Evolutionary conservation across 371 early-diverging fungal species (phyloP), one percentile per base, ranked within the genome.

Genomic region (Mortierella sp.): DNA sequence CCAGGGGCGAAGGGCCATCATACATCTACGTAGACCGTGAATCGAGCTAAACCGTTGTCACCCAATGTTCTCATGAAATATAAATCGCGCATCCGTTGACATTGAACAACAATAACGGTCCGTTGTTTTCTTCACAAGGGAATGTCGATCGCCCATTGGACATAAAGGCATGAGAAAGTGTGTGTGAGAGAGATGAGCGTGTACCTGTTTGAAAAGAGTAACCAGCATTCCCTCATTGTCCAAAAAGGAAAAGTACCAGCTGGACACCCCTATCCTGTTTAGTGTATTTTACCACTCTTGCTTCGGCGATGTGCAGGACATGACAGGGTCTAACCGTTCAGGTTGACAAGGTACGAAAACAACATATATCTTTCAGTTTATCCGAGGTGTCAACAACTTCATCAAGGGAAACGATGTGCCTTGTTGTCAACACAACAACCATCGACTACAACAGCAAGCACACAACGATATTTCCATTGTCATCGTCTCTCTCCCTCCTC

Each of bases 1-100:
- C 16, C 38, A 19, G 21, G 65, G 65, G 38, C 8, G 31, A 65
- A 38, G 24, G 24, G 9, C 21, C 9, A 38, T 2, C 50, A 34
- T 38, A 21, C 38, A 38, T 42, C 31, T 65, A 65, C 21, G 38
- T 63, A 7, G 58, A 58, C 28, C 57, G 1, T 28, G 31, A 16
- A 13, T 16, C 19, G 31, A 60, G 13, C 14, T 31, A 19, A 63
- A 10, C 14, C 19, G 8, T 63, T 19, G 60, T 3, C 34, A 63
- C 11, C 16, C 31, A 8, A 28, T 26, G 60, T 38, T 38, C 65
- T 6, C 24, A 38, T 21, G 24, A 9, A 60, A 65, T 4, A 63
- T 7, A 65, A 65, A 65, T 65, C 38, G 65, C 65, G 65, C 65
- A 65, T 65, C 14, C 21, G 10, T 68, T 38, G 68, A 24, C 68